phyloP scores from a whole-genome alignment of 345 rosid species.

The Brassica incana region DNA sequence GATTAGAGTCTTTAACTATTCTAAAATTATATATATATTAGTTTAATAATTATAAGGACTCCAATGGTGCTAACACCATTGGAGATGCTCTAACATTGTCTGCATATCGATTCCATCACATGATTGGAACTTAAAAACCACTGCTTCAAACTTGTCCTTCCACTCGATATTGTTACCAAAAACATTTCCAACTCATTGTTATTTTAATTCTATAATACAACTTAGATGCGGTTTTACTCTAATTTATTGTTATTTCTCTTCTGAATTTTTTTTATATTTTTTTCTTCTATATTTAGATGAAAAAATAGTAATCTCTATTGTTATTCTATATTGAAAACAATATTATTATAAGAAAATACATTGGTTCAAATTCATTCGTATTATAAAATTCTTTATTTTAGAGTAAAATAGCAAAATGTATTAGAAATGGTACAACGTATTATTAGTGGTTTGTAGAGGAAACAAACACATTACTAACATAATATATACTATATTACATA shows the following conservation, averaged over 20 bases:
- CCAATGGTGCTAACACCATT: too few relatives aligned
- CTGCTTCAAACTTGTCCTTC: background rate
- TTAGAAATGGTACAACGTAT: background rate
- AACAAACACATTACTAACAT: background rate
- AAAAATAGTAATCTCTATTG: background rate
- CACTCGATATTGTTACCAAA: background rate
- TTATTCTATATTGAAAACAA: background rate
- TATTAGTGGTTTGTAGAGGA: background rate
- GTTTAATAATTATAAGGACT: too few relatives aligned
- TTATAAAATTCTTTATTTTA: too few relatives aligned
- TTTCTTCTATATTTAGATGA: too few relatives aligned
- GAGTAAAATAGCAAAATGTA: background rate
- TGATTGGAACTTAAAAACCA: background rate
- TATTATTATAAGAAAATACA: background rate
- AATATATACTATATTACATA: constrained; percentile 15
- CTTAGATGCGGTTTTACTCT: background rate
- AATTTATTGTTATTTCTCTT: background rate
- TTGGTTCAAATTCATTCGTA: background rate
- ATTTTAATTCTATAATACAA: background rate
- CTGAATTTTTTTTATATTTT: too few relatives aligned
- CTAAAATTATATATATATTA: too few relatives aligned
- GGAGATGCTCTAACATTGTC: too few relatives aligned
- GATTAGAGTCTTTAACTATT: too few relatives aligned
- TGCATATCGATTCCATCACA: background rate
- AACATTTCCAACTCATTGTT: background rate